Evolutionary conservation across 352 stramenopile species (phyloP), one percentile per base, ranked within the genome.

Genomic region (Pythium scleroteichum): DNA sequence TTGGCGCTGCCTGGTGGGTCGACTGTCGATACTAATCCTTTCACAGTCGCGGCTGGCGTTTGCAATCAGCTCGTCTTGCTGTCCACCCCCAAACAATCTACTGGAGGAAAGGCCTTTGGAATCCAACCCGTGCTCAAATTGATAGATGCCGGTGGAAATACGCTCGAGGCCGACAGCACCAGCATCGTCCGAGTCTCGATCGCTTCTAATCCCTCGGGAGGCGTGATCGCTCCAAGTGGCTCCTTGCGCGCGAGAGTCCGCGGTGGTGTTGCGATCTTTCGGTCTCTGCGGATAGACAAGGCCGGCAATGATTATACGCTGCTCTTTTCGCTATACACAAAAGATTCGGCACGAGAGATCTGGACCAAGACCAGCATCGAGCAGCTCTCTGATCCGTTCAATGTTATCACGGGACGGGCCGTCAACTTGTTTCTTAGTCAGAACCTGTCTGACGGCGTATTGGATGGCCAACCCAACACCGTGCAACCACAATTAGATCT

Each of bases 121-220:
- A 73, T 79, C 16, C 87, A 95, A 52, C 87, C 85, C 13, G 81
- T 91, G n/a, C 51, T 94, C 16, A 89, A 83, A 55, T 55, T 95
- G 23, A 74, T 90, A 7, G 85, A 94, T 68, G 82, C 79, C 0
- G 85, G 86, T 42, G 76, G 81, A 13, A 95, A 94, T 50, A 62
- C 63, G 12, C 64, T 92, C 1, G 59, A 79, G n/a, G 78, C 68
- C 2, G 82, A 95, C 47, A 85, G 74, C 46, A 71, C 72, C n/a
- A 94, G 83, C 52, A 67, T 70, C 16, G 61, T 95, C 52, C 60
- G 56, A n/a, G 82, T 90, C 12, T 59, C 59, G 16, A 92, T 94
- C 39, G 76, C 81, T 45, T 79, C 80, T 23, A 95, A 95, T 38
- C 86, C 86, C 1, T 94, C 82, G 5, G 51, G 50, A 12, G 86